Evolutionary conservation across 106 monocot species (phyloP), one percentile per base, ranked within the genome.

Genomic region (Posidonia australis): DNA sequence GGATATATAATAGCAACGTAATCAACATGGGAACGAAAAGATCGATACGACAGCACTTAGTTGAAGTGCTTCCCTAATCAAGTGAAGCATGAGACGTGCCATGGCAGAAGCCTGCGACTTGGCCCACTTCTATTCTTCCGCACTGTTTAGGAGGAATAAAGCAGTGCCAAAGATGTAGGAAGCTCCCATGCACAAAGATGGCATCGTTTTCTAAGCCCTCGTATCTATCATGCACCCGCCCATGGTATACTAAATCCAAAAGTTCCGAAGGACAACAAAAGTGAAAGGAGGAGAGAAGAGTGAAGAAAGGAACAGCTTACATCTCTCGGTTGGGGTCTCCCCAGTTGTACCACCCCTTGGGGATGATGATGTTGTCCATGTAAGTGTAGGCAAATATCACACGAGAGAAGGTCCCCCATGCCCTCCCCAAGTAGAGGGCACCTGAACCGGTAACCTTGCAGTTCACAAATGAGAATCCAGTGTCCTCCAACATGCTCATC

Each of bases 391-490:
- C 94, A 32, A 96, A 96, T 30, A 96, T 74, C 25, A 96, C 94
- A 1, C 94, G 53, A 4, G 94, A 90, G 81, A 87, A 90, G 63
- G 77, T 67, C 14, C 94, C 90, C 94, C 94, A 96, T 0, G 94
- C 90, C 26, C 94, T 70, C 0, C 94, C 90, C 74, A 96, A 53
- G 60, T 86, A 96, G 25, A 90, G 76, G 5, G 82, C 82, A 0
- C 94, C 94, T 2, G 94, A 96, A 1, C 94, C 94, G 0, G 94
- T 90, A 30, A 96, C 90, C 70, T 72, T 90, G 69, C 94, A 96
- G 71, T 78, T 82, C 54, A 96, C 86, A 53, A 96, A 96, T 0
- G 90, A 86, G 84, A 96, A 96, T 14, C 94, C 94, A 2, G 90
- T 96, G 76, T 90, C 84, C 28, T 96, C 90, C 61, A 90, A 51